Evolutionary conservation across 257 asterid genomes (phyloP), one percentile per base, ranked within the genome.

Genomic region (Linaria vulgaris): DNA sequence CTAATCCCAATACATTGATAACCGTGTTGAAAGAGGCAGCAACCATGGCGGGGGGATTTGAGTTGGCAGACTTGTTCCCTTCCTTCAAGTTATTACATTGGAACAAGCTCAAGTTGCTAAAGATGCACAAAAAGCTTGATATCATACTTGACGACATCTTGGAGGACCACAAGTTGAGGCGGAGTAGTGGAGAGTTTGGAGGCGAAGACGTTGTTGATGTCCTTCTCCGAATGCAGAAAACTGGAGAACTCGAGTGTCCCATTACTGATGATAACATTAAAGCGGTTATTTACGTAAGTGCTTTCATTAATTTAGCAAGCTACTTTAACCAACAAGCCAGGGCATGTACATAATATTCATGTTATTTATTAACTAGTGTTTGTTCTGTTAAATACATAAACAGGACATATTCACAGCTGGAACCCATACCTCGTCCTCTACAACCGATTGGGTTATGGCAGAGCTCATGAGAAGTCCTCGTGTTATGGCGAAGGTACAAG

Each of bases 401-500:
- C 68, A 75, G 84, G 84, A 75, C 61, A 61, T 75, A 63, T 79
- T 75, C 56, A 76, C 64, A 9, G 81, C 70, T 15, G 81, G 79
- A 9, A 75, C 72, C 5, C 75, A 79, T 7, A 43, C 81, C 9
- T 69, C 84, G 39, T 69, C 84, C 1, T 20, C 81, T 0, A 64
- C 72, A 12, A 65, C 69, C 17, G 84, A 75, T 47, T 75, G 81
- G 81, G 77, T 79, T 3, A 72, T 79, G 81, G 68, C 72, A 0
- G 84, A 75, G 22, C 69, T 79, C 13, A 66, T 75, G 64, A 79
- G 48, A 21, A 72, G 59, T 27, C 79, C 79, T 0, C 46, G n/a
- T 1, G 70, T 37, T 38, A 69, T 79, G 77, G 52, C 23, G n/a
- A 72, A 70, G 55, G 77, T 64, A 12, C 78, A 69, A 55, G 53